phyloP scores from a whole-genome alignment of 805 yeast species.

The Starmerella apis region DNA sequence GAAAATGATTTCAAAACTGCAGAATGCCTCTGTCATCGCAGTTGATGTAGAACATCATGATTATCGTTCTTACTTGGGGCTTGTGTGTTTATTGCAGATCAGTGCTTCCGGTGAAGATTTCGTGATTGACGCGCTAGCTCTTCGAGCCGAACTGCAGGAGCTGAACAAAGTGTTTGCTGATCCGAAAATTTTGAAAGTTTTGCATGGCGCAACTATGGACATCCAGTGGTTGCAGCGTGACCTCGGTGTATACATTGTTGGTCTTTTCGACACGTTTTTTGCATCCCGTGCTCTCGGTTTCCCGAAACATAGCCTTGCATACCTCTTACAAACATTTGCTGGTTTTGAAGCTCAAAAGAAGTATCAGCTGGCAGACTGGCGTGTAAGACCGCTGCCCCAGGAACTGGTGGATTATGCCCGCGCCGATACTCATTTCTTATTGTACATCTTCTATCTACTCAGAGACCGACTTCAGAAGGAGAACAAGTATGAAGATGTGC shows the following conservation, averaged over 20 bases:
- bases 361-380: conserved; percentile 95
- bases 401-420: conserved; percentile 81
- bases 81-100: conserved; percentile 88
- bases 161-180: conserved; percentile 71
- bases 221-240: conserved; percentile 95
- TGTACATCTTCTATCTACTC: conserved; percentile 68
- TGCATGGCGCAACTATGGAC: conserved; percentile 97
- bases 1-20: conserved; percentile 46
- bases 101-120: conserved; percentile 73
- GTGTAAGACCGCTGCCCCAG: conserved; percentile 68
- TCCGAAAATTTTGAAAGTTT: conserved; percentile 71
- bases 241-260: conserved; percentile 79
- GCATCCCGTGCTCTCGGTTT: conserved; percentile 75
- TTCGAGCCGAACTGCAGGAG: conserved; percentile 57
- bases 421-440: conserved; percentile 86
- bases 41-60: conserved; percentile 96
- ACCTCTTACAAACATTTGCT: conserved; percentile 67
- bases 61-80: conserved; percentile 76
- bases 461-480: conserved; percentile 48
- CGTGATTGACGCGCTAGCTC: conserved; percentile 71
- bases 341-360: conserved; percentile 81
- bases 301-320: conserved; percentile 76
- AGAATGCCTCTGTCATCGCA: conserved; percentile 55
- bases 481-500: conserved; percentile 40
- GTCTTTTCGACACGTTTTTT: conserved; percentile 83